A percentile compares a stretch with the other conserved stretches of the same genome.
phyloP scores from a whole-genome alignment of 768 basidiomycete species.

The Kwoniella mangroviensis region DNA sequence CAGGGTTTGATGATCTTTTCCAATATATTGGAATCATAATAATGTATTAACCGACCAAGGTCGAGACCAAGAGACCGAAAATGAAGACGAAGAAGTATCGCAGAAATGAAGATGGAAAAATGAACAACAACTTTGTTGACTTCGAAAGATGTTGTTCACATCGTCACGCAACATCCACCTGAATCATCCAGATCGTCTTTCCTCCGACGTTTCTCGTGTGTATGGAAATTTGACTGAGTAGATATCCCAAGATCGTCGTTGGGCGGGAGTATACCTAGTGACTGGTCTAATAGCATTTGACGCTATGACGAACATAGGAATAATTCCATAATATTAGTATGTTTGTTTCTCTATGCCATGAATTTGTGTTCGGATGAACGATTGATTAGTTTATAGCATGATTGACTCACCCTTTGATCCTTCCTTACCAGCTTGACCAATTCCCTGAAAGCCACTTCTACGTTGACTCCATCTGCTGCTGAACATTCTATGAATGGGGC shows the following conservation, averaged over 20 bases:
- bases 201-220: not conserved
- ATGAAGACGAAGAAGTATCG: not conserved
- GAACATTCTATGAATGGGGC: conserved; percentile 61
- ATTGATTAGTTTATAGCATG: too few species aligned
- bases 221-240: not conserved
- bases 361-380: too few species aligned
- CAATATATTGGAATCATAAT: too few species aligned
- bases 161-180: conserved; percentile 7
- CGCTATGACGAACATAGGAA: not conserved
- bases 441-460: conserved; percentile 61
- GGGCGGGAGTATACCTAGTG: not conserved
- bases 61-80: too few species aligned
- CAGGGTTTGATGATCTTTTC: too few species aligned
- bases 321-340: too few species aligned
- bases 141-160: not conserved
- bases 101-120: not conserved
- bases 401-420: conserved; percentile 58
- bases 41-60: too few species aligned
- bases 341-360: too few species aligned
- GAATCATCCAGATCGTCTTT: not conserved
- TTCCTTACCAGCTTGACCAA: conserved; percentile 60
- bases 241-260: not conserved
- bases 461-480: conserved; percentile 61
- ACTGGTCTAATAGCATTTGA: not conserved
- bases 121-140: too few species aligned